phyloP scores from a whole-genome alignment of 2,329 filamentous ascomycete genomes.

The Cladosporium sp. region DNA sequence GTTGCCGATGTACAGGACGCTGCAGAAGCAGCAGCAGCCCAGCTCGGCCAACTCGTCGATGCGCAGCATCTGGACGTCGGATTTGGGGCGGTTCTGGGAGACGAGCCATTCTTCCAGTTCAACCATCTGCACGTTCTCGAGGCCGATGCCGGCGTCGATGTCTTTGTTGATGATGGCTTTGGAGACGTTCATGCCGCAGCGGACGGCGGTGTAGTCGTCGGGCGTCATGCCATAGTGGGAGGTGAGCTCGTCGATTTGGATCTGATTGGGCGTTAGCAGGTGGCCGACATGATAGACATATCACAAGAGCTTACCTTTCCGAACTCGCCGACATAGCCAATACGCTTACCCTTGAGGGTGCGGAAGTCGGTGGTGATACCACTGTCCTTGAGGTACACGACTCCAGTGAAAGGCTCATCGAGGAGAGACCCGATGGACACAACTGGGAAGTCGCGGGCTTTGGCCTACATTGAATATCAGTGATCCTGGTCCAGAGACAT shows the following conservation, averaged over 20 bases:
- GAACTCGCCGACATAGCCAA: conserved; percentile 79
- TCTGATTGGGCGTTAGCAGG: conserved; percentile 45
- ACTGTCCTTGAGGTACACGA: conserved; percentile 72
- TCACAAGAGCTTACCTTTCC: conserved; percentile 55
- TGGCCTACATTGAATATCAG: conserved; percentile 54
- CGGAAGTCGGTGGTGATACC: conserved; percentile 75
- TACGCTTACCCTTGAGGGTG: conserved; percentile 72
- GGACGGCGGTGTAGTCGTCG: conserved; percentile 71
- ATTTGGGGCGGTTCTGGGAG: conserved; percentile 60
- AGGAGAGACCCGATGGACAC: conserved; percentile 72
- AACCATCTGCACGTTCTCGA: conserved; percentile 83
- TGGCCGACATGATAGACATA: background rate
- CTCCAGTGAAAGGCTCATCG: conserved; percentile 77
- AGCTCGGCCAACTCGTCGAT: conserved; percentile 79
- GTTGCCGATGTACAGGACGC: conserved; percentile 78
- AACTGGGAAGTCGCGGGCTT: conserved; percentile 73
- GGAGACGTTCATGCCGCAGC: conserved; percentile 79
- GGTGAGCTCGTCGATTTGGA: conserved; percentile 79
- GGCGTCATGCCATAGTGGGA: conserved; percentile 74
- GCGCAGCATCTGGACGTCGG: conserved; percentile 75
- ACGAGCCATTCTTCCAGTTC: conserved; percentile 76
- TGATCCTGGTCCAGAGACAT: too few relatives aligned
- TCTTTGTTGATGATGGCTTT: conserved; percentile 71
- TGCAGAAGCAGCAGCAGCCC: conserved; percentile 83
- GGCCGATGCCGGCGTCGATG: conserved; percentile 73